Evolutionary conservation across 2,329 filamentous ascomycete species (phyloP).

Genomic region (Grosmannia huntii): DNA sequence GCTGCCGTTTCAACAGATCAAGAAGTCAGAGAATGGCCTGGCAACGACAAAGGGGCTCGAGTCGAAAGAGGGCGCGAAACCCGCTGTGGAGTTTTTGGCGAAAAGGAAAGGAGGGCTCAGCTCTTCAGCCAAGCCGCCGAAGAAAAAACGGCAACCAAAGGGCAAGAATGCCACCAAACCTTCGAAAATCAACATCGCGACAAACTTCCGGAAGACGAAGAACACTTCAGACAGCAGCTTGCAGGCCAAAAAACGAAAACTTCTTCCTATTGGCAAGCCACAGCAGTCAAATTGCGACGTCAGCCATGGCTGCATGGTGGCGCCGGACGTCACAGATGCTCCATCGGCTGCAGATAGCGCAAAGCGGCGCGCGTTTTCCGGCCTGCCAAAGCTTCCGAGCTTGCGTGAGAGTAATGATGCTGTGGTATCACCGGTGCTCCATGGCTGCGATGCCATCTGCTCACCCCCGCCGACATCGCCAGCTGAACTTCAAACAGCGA

Average conservation of each 20-base stretch:
- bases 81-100: neutral
- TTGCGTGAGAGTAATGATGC: neutral
- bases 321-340: neutral
- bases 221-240: constrained; percentile 15
- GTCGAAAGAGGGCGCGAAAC: neutral
- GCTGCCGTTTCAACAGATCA: constrained; percentile 27
- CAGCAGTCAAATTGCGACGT: neutral
- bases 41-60: neutral
- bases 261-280: neutral
- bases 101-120: constrained; percentile 2
- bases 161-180: constrained; percentile 18
- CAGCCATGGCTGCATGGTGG: neutral
- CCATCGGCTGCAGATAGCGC: neutral
- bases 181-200: constrained; percentile 17
- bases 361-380: neutral
- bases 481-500: neutral
- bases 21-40: neutral
- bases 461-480: neutral
- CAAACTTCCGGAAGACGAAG: constrained; percentile 32
- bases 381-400: neutral
- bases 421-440: neutral
- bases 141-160: constrained; percentile 21
- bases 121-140: constrained; percentile 14
- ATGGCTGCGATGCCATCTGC: neutral
- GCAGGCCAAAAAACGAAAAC: constrained; percentile 5